phyloP scores from a whole-genome alignment of 2,329 filamentous ascomycete species.

The Colletotrichum sp. region DNA sequence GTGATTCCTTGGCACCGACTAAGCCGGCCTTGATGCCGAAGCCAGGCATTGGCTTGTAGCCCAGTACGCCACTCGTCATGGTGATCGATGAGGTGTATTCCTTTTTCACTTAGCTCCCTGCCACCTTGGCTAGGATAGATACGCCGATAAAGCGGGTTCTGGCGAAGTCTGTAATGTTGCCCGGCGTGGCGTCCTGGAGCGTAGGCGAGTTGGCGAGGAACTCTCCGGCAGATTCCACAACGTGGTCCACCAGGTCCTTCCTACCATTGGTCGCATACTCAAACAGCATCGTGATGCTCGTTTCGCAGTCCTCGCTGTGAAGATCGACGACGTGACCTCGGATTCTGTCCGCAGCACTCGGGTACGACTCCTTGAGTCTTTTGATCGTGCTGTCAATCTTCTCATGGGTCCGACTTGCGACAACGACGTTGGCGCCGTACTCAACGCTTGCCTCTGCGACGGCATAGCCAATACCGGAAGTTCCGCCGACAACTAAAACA shows the following conservation, averaged over 20 bases:
- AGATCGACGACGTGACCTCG: neutral
- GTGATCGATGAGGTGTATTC: constrained; percentile 53
- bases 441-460: constrained; percentile 64
- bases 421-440: constrained; percentile 58
- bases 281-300: constrained; percentile 53
- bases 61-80: constrained; percentile 59
- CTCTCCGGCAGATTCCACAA: constrained; percentile 37
- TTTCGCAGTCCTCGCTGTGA: constrained; percentile 23
- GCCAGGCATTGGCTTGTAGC: constrained; percentile 53
- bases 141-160: constrained; percentile 43
- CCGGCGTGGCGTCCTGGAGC: neutral
- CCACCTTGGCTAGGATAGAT: constrained; percentile 57
- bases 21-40: constrained; percentile 55
- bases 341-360: neutral
- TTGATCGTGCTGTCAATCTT: constrained; percentile 31
- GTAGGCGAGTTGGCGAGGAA: neutral
- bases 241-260: constrained; percentile 54
- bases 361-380: neutral
- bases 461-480: constrained; percentile 65
- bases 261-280: constrained; percentile 46
- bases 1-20: constrained; percentile 54
- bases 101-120: constrained; percentile 45
- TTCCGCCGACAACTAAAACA: constrained; percentile 67
- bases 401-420: constrained; percentile 66
- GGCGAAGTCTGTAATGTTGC: constrained; percentile 30